Percentiles rank a stretch among this genome's conserved stretches.
These are phyloP conservation scores for Noccaea bulbosa DNA, from an alignment of 345 rosid species.

Conservation along the genomic window DNA sequence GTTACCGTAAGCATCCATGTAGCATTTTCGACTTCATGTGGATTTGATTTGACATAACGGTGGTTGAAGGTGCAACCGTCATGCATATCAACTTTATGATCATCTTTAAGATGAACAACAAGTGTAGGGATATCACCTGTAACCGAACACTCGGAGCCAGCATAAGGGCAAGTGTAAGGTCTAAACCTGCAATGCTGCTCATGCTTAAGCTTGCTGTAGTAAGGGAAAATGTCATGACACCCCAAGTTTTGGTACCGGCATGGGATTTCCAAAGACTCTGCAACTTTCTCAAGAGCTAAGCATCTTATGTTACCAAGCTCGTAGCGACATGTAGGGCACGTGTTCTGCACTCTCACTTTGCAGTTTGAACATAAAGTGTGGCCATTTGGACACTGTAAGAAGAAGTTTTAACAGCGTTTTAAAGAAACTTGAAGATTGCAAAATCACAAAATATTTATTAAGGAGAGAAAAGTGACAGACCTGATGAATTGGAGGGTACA, in stretches of 20 bases:
- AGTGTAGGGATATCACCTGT: conserved; percentile 78
- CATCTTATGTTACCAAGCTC: conserved; percentile 96
- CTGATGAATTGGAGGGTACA: conserved; percentile 91
- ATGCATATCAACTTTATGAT: conserved; percentile 96
- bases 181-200: conserved; percentile 79
- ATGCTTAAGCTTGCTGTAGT: conserved; percentile 85
- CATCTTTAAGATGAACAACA: conserved; percentile 74
- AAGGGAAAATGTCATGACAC: conserved; percentile 82
- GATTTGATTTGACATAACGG: conserved; percentile 85
- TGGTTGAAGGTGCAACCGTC: conserved; percentile 91
- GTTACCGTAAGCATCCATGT: conserved; percentile 98
- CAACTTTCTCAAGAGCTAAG: conserved; percentile 91
- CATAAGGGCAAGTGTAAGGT: conserved; percentile 90
- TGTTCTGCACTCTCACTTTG: conserved; percentile 73
- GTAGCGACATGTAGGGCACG: conserved; percentile 85
- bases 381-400: conserved; percentile 83
- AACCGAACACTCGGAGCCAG: conserved; percentile 86
- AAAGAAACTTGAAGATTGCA: conserved; percentile 11
- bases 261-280: conserved; percentile 83
- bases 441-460: neutral
- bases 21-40: conserved; percentile 90
- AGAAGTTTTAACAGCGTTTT: neutral
- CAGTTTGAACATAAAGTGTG: conserved; percentile 87
- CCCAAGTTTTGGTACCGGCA: conserved; percentile 80
- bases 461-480: neutral